Evolutionary conservation across 202 grass and related monocot genomes (phyloP), one percentile per base, ranked within the genome.

Genomic region (Miscanthus sacchariflorus): DNA sequence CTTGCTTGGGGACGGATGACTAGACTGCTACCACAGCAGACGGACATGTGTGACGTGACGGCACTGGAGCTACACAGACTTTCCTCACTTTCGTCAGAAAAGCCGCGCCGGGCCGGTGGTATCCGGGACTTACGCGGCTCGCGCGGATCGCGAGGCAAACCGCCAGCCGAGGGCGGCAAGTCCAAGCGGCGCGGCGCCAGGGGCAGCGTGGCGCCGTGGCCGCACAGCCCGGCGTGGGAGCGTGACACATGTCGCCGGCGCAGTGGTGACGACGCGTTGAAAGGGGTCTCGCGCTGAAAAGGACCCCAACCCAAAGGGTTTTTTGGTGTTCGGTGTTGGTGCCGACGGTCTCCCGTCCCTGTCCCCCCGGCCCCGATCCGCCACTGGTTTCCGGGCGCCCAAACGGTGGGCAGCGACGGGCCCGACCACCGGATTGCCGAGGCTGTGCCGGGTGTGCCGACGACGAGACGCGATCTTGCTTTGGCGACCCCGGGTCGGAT

Each of bases 351-450:
- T 44, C 79, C 79, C 79, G 78, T 68, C 42, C 4, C 44, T 81
- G 79, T 81, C 61, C 42, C 58, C 58, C 33, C 7, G 0, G 68
- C 23, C 38, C 10, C 8, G 39, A 44, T 24, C 42, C 7, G 65
- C 24, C 7, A 45, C 45, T n/a, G 80, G 67, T 82, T 82, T 72
- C 50, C 4, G 0, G 46, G 12, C 45, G 19, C 28, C 4, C 19
- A 82, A 82, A 56, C 80, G 80, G 80, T 82, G 80, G 80, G 80
- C 66, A 3, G 48, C 0, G 17, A 56, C 15, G 27, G 15, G 28
- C 12, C 50, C 9, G 14, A 21, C 64, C 79, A 49, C 80, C 67
- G 80, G 80, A 70, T 82, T 54, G 43, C 52, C 24, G 24, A 30
- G 24, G 24, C 63, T 65, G 61, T 23, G 59, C n/a, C n/a, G 59